Evolutionary conservation across 2,329 filamentous ascomycete species (phyloP).

Genomic region (Diaporthe sp.): DNA sequence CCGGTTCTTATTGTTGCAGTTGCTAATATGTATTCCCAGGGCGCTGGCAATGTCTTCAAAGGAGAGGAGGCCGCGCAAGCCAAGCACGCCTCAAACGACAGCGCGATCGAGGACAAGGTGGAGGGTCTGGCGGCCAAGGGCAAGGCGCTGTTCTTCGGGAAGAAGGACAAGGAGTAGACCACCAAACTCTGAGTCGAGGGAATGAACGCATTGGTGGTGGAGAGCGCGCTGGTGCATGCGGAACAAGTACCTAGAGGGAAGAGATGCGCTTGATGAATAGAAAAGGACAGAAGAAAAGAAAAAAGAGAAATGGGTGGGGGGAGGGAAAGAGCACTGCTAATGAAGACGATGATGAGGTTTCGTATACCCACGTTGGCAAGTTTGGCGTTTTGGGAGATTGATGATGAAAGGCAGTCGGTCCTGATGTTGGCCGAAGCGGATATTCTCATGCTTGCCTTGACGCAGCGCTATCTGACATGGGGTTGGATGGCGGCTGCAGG

Average conservation of each 20-base stretch:
- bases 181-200: slow-evolving; percentile 41
- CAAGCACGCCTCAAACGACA: slow-evolving; percentile 46
- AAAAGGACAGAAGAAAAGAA: not conserved
- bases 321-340: not conserved
- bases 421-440: slow-evolving; percentile 25
- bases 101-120: slow-evolving; percentile 51
- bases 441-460: slow-evolving; percentile 9
- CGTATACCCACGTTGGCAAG: slow-evolving; percentile 31
- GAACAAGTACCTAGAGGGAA: not conserved
- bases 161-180: slow-evolving; percentile 56
- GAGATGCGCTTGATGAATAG: not conserved
- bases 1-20: not conserved
- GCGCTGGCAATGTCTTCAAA: slow-evolving; percentile 79
- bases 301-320: too few species aligned
- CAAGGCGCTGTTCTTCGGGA: slow-evolving; percentile 65
- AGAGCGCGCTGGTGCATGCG: not conserved
- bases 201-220: not conserved
- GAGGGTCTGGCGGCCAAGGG: slow-evolving; percentile 58
- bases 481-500: slow-evolving; percentile 16
- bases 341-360: slow-evolving; percentile 7
- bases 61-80: slow-evolving; percentile 56
- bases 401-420: slow-evolving; percentile 1
- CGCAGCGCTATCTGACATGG: not conserved
- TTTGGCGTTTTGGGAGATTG: slow-evolving; percentile 25
- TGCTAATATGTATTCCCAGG: slow-evolving; percentile 49